Evolutionary conservation across 2,329 filamentous ascomycete genomes (phyloP), one percentile per base, ranked within the genome.

Genomic region (Colletotrichum sojae): DNA sequence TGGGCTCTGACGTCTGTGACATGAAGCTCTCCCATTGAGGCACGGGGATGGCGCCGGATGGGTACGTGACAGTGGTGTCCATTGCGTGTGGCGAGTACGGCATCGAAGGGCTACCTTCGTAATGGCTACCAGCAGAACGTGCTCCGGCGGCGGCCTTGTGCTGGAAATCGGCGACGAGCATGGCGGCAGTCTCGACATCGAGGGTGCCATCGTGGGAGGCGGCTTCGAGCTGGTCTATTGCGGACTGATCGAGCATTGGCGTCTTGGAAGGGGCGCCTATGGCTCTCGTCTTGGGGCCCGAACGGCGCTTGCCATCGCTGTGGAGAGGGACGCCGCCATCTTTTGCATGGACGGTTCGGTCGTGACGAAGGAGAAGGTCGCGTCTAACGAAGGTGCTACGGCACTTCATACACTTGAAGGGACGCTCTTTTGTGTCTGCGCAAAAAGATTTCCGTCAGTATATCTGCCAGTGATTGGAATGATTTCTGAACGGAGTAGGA

Each of bases 351-450:
- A 99, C 96, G 73, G 96, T 99, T 77, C 96, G 93, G 83, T 99
- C 96, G 85, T 99, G 96, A 81, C 96, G 93, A 74, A 99, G 90
- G 61, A 99, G 91, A 72, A 99, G 88, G 84, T 99, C 96, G 83
- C 96, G 94, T 80, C 96, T 94, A 76, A 99, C 96, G 80, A 99
- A 99, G 71, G 96, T 99, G 86, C 95, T 98, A 78, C 95, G 90
- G 83, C 96, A 99, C 85, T 99, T 99, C 85, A 94, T 88, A 83
- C 96, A 99, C 82, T 98, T 98, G 88, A 99, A 99, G 45, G 96
- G 96, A 72, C 96, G 92, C 83, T 98, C 96, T 84, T 99, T 99
- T 73, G 96, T 99, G 82, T 98, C 95, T 98, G 82, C 9, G 46
- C 45, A 67, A 67, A 71, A 63, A 71, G 22, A 58, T 53, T 43